A percentile compares a stretch with the other conserved stretches of the same genome.
These are phyloP conservation scores for Cyberlindnera xylosilytica DNA, from an alignment of 805 yeast genomes.

Conservation along the genomic window DNA sequence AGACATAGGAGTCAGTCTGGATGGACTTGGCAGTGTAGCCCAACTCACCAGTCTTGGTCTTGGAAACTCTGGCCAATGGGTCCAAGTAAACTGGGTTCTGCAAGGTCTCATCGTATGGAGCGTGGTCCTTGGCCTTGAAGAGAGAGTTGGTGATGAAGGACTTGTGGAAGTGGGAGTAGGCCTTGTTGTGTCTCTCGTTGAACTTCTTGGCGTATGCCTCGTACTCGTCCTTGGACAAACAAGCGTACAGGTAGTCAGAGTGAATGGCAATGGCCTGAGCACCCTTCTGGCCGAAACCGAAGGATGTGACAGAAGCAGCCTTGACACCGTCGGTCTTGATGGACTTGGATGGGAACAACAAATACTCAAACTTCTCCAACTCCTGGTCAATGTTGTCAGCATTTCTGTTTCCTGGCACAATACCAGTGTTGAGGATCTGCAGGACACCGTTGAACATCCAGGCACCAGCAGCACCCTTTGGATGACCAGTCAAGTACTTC, in stretches of 20 bases:
- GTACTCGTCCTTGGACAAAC: conserved; percentile 69
- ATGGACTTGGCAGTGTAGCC: conserved; percentile 47
- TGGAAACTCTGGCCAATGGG: conserved; percentile 69
- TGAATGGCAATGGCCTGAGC: conserved; percentile 91
- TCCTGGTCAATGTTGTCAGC: conserved; percentile 92
- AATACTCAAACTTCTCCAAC: conserved; percentile 80
- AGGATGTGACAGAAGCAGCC: conserved; percentile 95
- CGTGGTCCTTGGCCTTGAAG: conserved; percentile 88
- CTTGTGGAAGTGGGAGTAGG: conserved; percentile 94
- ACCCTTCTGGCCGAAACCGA: conserved; percentile 99
- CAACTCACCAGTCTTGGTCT: conserved; percentile 39
- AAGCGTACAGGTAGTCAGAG: conserved; percentile 89
- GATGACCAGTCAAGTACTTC: conserved; percentile 98
- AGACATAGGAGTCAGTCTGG: conserved; percentile 46
- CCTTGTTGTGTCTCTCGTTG: conserved; percentile 74
- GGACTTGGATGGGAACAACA: conserved; percentile 90
- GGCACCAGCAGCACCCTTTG: conserved; percentile 99
- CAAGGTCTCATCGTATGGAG: conserved; percentile 88
- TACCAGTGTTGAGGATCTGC: conserved; percentile 87
- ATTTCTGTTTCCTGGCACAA: conserved; percentile 98
- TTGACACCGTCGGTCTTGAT: conserved; percentile 95
- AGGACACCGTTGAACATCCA: conserved; percentile 99
- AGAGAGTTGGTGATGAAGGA: conserved; percentile 87
- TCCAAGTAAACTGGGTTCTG: conserved; percentile 92
- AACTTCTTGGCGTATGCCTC: conserved; percentile 71